These are phyloP conservation scores for Atractiella rhizophila DNA, from an alignment of 768 basidiomycete species.

Conservation along the genomic window DNA sequence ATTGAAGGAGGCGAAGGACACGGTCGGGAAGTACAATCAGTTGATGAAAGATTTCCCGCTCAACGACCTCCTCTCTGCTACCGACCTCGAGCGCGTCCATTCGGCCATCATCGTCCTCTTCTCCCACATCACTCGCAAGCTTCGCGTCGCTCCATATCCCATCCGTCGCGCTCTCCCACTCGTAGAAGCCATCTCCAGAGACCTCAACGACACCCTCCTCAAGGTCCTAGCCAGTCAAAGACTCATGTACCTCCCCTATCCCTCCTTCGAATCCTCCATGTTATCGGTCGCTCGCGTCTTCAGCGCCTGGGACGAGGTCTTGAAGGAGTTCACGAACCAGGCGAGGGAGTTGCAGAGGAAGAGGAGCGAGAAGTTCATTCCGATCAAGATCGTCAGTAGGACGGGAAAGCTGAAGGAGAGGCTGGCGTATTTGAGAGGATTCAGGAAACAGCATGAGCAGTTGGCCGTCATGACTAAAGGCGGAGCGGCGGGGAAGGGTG, in stretches of 20 bases:
- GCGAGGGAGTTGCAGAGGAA: constrained; percentile 78
- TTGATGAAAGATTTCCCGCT: constrained; percentile 98
- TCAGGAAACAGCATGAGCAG: constrained; percentile 94
- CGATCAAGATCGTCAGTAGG: constrained; percentile 75
- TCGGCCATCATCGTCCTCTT: constrained; percentile 71
- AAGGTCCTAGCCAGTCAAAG: constrained; percentile 75
- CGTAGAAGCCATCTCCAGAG: constrained; percentile 89
- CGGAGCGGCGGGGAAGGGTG: constrained; percentile 19
- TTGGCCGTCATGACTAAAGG: constrained; percentile 88
- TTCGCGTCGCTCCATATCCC: constrained; percentile 87
- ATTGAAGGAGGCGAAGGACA: constrained; percentile 69
- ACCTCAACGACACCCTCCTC: constrained; percentile 85
- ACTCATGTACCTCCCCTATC: constrained; percentile 76
- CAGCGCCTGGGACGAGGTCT: constrained; percentile 53
- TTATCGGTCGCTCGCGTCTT: constrained; percentile 50
- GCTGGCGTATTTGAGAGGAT: constrained; percentile 58
- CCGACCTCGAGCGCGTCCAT: constrained; percentile 83
- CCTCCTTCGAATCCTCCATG: constrained; percentile 71
- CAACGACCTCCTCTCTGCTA: constrained; percentile 84
- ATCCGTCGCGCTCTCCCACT: constrained; percentile 85
- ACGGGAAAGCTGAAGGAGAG: constrained; percentile 79
- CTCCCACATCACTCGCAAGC: constrained; percentile 77
- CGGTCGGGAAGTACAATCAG: constrained; percentile 92
- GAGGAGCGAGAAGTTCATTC: constrained; percentile 75
- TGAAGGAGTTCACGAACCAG: constrained; percentile 79